Conservation (phyloP, 306 rosid genomes). For the Ochetophila trinervis region DNA sequence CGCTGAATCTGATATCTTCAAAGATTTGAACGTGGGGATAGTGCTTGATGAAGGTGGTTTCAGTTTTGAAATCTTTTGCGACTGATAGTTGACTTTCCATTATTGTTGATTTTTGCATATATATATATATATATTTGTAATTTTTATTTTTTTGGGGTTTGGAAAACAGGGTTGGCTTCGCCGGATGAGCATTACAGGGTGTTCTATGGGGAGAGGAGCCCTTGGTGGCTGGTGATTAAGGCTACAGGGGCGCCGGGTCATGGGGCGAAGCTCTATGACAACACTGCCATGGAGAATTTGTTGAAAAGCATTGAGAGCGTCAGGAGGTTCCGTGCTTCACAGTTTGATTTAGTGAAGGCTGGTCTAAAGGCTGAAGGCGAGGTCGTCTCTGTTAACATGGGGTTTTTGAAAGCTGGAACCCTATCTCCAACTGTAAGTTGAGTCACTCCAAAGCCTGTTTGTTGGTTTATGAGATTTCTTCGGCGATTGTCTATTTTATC, state of each 20-base stretch:
- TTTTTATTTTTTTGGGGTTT: background rate
- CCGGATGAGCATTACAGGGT: conserved; percentile 57
- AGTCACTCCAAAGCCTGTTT: conserved; percentile 5
- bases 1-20: conserved; percentile 44
- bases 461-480: background rate
- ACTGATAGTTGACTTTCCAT: background rate
- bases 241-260: conserved; percentile 87
- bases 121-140: no score
- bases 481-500: background rate
- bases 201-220: conserved; percentile 75
- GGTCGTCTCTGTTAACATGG: conserved; percentile 80
- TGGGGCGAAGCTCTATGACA: conserved; percentile 90
- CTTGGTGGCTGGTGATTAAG: conserved; percentile 85
- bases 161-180: conserved; percentile 65
- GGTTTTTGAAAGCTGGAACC: conserved; percentile 79
- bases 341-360: conserved; percentile 75
- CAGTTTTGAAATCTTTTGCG: background rate
- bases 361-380: conserved; percentile 84
- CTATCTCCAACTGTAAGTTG: conserved; percentile 82
- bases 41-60: conserved; percentile 77
- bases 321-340: conserved; percentile 74
- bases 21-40: conserved; percentile 61
- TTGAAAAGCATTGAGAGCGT: conserved; percentile 79
- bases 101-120: background rate
- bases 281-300: conserved; percentile 85